Conservation (phyloP, 352 stramenopile species). For the Pseudoperonospora humuli region DNA sequence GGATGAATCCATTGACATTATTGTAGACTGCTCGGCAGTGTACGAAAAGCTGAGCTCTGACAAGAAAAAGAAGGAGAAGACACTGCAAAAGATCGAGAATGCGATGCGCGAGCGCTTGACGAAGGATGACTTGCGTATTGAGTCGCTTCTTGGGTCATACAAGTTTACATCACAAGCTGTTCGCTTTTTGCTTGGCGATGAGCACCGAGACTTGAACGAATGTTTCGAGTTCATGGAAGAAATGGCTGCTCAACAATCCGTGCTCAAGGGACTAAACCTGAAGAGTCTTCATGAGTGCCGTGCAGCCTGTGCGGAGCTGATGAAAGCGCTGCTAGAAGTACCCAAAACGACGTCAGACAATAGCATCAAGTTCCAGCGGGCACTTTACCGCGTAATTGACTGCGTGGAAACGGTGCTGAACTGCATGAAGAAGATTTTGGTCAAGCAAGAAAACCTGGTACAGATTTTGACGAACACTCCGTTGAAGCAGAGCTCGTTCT, state of each 20-base stretch:
- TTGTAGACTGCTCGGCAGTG: conserved; percentile 63
- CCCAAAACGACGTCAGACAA: conserved; percentile 63
- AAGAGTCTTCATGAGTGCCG: conserved; percentile 71
- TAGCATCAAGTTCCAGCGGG: conserved; percentile 84
- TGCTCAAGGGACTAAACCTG: conserved; percentile 80
- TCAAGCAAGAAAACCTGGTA: conserved; percentile 82
- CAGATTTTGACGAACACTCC: conserved; percentile 80
- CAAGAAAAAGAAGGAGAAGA: conserved; percentile 87
- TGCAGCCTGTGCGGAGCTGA: conserved; percentile 57
- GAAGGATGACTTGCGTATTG: conserved; percentile 79
- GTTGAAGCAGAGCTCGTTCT: conserved; percentile 83
- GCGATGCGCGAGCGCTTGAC: conserved; percentile 78
- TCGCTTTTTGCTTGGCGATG: conserved; percentile 69
- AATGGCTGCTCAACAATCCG: conserved; percentile 57
- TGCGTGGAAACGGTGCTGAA: conserved; percentile 73
- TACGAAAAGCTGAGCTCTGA: conserved; percentile 80
- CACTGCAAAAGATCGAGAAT: conserved; percentile 80
- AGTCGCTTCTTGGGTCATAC: conserved; percentile 79
- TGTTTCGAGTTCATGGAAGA: conserved; percentile 86
- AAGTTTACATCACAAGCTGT: conserved; percentile 84
- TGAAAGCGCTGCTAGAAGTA: conserved; percentile 82
- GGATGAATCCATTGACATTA: conserved; percentile 84
- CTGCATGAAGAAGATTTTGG: conserved; percentile 78
- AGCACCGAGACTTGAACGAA: conserved; percentile 77
- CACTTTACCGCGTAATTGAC: conserved; percentile 81